Conservation (phyloP, 176 grass and related monocot genomes). For the Puccinellia tenuiflora region DNA sequence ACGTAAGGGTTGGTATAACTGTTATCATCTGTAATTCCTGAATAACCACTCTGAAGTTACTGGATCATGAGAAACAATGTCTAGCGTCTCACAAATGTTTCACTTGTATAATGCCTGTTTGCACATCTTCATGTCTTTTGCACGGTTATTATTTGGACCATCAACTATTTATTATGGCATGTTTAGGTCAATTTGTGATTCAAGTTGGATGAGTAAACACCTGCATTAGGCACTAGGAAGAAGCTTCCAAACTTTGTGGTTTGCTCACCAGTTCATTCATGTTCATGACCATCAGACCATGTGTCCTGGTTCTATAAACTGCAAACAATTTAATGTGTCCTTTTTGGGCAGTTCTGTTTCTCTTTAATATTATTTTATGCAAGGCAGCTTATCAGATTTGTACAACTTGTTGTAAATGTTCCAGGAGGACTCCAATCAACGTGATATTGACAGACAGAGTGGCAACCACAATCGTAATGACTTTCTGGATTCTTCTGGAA, state of each 20-base stretch:
- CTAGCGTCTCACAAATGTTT: neutral
- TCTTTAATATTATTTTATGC: slow-evolving; percentile 6
- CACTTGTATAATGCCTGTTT: neutral
- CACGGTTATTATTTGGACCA: neutral
- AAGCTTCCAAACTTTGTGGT: neutral
- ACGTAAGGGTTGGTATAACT: neutral
- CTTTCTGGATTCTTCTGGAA: slow-evolving; percentile 41
- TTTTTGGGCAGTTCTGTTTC: neutral
- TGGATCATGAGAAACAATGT: neutral
- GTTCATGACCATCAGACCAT: neutral
- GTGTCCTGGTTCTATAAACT: neutral
- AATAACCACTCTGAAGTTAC: neutral
- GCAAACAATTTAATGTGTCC: neutral
- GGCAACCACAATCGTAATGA: slow-evolving; percentile 11
- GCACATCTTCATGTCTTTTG: neutral
- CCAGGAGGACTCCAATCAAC: slow-evolving; percentile 39
- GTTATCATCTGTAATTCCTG: neutral
- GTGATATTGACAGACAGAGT: slow-evolving; percentile 18
- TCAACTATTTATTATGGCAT: neutral
- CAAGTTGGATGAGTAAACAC: neutral
- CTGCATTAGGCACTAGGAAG: neutral
- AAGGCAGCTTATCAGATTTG: neutral
- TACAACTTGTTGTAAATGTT: slow-evolving; percentile 16
- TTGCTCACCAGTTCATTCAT: neutral
- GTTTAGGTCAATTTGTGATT: neutral